phyloP scores from a whole-genome alignment of 495 filamentous ascomycete species.

The Baudoinia panamericana region DNA sequence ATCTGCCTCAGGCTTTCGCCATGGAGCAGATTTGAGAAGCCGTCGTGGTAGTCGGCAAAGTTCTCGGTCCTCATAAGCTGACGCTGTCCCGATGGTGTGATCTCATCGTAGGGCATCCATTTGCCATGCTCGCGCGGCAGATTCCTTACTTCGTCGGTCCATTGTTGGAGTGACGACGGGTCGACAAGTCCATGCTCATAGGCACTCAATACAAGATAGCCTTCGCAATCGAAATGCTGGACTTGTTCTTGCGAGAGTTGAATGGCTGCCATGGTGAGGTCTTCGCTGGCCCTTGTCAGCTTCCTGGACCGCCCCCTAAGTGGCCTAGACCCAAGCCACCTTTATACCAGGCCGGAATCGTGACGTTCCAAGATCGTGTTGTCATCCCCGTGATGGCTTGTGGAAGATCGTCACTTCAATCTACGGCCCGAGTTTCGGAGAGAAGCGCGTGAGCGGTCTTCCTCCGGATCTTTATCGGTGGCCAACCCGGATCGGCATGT shows the following conservation, averaged over 20 bases:
- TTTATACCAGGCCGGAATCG: too few relatives aligned
- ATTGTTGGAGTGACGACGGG: constrained; percentile 28
- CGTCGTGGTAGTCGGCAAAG: constrained; percentile 33
- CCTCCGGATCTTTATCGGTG: too few relatives aligned
- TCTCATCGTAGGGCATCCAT: constrained; percentile 40
- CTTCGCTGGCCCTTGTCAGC: too few relatives aligned
- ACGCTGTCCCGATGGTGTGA: constrained; percentile 31
- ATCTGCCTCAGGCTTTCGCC: constrained; percentile 29
- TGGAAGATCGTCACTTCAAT: too few relatives aligned
- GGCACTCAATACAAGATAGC: constrained; percentile 31
- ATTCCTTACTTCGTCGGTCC: constrained; percentile 34
- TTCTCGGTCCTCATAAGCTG: constrained; percentile 38
- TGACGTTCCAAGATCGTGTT: too few relatives aligned
- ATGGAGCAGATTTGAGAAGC: constrained; percentile 33
- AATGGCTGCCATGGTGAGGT: constrained; percentile 1
- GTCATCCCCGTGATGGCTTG: too few relatives aligned
- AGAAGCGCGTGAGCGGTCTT: too few relatives aligned
- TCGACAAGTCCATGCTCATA: constrained; percentile 26
- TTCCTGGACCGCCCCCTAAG: too few relatives aligned
- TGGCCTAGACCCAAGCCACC: too few relatives aligned
- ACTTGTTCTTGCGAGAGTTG: constrained; percentile 23
- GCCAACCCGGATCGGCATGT: too few relatives aligned
- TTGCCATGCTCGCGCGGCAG: constrained; percentile 29
- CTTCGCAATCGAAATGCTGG: constrained; percentile 29
- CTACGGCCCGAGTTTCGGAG: too few relatives aligned